These are phyloP conservation scores for Zhuliangozyma blackwelliae DNA, from an alignment of 1,139 yeast genomes.

Conservation along the genomic window DNA sequence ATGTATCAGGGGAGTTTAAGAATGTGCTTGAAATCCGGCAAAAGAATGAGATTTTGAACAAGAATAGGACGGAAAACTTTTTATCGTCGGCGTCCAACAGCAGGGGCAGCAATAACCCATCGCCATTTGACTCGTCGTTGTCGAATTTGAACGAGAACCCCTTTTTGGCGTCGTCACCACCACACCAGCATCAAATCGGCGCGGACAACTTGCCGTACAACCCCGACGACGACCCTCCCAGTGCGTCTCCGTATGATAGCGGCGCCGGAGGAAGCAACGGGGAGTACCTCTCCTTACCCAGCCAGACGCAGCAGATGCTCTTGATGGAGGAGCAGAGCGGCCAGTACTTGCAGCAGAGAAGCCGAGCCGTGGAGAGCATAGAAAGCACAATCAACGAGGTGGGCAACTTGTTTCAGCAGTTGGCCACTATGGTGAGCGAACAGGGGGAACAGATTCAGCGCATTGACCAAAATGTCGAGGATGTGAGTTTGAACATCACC, in stretches of 20 bases:
- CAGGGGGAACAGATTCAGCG: constrained; percentile 96
- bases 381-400: constrained; percentile 95
- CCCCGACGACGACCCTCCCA: constrained; percentile 28
- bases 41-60: constrained; percentile 74
- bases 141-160: constrained; percentile 38
- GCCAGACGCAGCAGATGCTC: constrained; percentile 71
- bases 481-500: constrained; percentile 77
- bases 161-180: constrained; percentile 21
- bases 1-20: constrained; percentile 89
- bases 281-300: constrained; percentile 57
- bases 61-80: constrained; percentile 81
- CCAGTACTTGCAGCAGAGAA: constrained; percentile 76
- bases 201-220: constrained; percentile 6
- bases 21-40: constrained; percentile 85
- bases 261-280: constrained; percentile 13
- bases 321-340: constrained; percentile 72
- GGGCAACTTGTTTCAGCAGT: constrained; percentile 89
- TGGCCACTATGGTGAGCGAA: constrained; percentile 96
- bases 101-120: constrained; percentile 20
- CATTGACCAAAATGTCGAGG: constrained; percentile 93
- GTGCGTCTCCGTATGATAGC: constrained; percentile 24
- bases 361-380: constrained; percentile 89
- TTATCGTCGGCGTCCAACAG: constrained; percentile 47
- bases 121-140: constrained; percentile 17
- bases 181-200: constrained; percentile 2